Evolutionary conservation across 73 alveolate genomes (phyloP), one percentile per base, ranked within the genome.

Genomic region (Paraurostyla sp.): DNA sequence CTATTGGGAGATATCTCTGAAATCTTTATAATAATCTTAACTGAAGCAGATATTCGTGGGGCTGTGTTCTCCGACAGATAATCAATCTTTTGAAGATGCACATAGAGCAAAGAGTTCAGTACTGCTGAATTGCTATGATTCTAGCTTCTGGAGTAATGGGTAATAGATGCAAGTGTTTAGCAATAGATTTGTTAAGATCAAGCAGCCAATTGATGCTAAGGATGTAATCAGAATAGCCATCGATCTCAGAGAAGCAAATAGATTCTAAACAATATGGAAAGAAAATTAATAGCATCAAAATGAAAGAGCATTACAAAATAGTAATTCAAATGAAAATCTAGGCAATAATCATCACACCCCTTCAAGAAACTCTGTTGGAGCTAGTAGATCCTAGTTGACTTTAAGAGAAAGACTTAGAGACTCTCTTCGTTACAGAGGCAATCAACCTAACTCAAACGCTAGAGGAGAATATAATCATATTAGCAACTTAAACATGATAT

Each of bases 221-320:
- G 94, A 89, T 41, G 62, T 89, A 9, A 63, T 89, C 40, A 78
- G 94, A 36, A 62, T 89, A 11, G 94, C 94, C 30, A 68, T 89
- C 0, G 94, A 89, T 65, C 49, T 89, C 32, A 89, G 94, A 89
- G 50, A 40, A 16, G 91, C 94, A 41, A 63, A 80, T 27, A 89
- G 48, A 18, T 80, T 76, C 51, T 41, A 89, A 52, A 25, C 57
- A 23, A 56, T 89, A 45, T 80, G 94, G 94, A 80, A 89, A 23
- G 82, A 78, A 45, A 30, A 41, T 30, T 62, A 58, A 0, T 76
- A 71, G 43, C 51, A 60, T 16, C 22, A 25, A 6, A 16, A 7
- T 9, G 30, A 50, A 16, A 60, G 45, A 32, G 50, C 51, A 60
- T n/a, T n/a, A n/a, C n/a, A n/a, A n/a, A n/a, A n/a, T n/a, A n/a